Conservation (phyloP, 2,329 filamentous ascomycete species). For the Pestalotiopsis sp. region DNA sequence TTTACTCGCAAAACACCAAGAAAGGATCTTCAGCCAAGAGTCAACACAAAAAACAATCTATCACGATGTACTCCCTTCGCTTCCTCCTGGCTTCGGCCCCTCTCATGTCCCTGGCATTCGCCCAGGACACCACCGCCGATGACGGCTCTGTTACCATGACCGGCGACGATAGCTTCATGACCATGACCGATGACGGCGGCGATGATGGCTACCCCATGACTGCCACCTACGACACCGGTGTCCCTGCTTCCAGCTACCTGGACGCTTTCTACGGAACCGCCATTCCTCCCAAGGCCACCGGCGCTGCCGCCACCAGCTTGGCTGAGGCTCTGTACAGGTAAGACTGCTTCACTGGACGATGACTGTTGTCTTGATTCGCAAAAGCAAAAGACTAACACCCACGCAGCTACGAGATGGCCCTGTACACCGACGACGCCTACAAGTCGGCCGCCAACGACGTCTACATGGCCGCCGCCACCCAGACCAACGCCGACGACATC, state of each 20-base stretch:
- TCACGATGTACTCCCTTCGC: background rate
- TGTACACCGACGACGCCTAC: slow-evolving; percentile 1
- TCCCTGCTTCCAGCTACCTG: slow-evolving; percentile 1
- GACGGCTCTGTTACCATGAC: background rate
- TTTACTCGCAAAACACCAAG: background rate
- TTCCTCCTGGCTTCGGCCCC: background rate
- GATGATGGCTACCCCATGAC: background rate
- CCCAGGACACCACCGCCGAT: background rate
- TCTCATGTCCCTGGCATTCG: background rate
- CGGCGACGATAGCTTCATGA: background rate
- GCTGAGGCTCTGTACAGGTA: background rate
- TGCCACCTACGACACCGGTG: background rate
- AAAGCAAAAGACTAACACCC: background rate
- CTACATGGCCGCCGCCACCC: background rate
- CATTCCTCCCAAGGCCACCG: background rate
- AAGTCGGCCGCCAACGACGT: background rate
- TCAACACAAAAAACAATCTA: background rate
- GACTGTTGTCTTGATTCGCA: background rate
- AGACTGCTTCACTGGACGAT: background rate
- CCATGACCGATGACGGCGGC: background rate
- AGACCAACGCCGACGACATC: background rate
- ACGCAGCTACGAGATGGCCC: background rate
- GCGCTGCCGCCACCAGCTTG: slow-evolving; percentile 9
- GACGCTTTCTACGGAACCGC: background rate
- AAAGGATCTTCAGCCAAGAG: background rate